Evolutionary conservation across 805 yeast genomes (phyloP).

Genomic region (Ascoidea asiatica): DNA sequence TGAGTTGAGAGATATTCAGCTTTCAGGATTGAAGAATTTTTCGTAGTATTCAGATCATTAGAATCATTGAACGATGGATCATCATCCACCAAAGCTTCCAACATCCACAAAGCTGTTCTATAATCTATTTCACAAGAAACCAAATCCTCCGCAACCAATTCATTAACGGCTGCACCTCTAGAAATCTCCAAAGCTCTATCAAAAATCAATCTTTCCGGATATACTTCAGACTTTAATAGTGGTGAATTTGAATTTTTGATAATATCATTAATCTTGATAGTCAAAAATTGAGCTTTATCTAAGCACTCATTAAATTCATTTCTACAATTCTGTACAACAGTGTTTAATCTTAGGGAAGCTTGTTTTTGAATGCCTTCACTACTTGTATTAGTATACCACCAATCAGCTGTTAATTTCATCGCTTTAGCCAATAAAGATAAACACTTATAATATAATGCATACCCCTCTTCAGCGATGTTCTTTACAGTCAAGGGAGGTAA

Average conservation of each 20-base stretch:
- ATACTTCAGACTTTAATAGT: slow-evolving; percentile 19
- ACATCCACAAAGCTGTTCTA: slow-evolving; percentile 91
- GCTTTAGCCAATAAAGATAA: slow-evolving; percentile 73
- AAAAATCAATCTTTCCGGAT: slow-evolving; percentile 78
- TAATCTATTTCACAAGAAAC: slow-evolving; percentile 77
- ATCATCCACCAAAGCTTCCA: slow-evolving; percentile 66
- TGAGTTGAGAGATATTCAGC: neutral
- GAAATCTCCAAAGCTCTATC: slow-evolving; percentile 92
- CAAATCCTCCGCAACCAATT: slow-evolving; percentile 60
- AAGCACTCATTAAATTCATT: slow-evolving; percentile 79
- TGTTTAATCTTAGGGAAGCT: slow-evolving; percentile 17
- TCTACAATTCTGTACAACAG: slow-evolving; percentile 81
- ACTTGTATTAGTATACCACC: slow-evolving; percentile 63
- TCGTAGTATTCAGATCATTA: neutral
- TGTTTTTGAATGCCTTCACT: slow-evolving; percentile 14
- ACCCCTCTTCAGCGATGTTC: slow-evolving; percentile 71
- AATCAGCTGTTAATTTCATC: slow-evolving; percentile 71
- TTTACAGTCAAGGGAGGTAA: slow-evolving; percentile 45
- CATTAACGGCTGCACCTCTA: slow-evolving; percentile 81
- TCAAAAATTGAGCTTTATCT: slow-evolving; percentile 75
- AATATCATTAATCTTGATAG: slow-evolving; percentile 36
- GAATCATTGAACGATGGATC: slow-evolving; percentile 11
- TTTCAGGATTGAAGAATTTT: no score
- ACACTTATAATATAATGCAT: slow-evolving; percentile 72
- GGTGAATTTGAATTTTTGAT: slow-evolving; percentile 15